phyloP scores from a whole-genome alignment of 768 basidiomycete species.

The Megacollybia marginata region DNA sequence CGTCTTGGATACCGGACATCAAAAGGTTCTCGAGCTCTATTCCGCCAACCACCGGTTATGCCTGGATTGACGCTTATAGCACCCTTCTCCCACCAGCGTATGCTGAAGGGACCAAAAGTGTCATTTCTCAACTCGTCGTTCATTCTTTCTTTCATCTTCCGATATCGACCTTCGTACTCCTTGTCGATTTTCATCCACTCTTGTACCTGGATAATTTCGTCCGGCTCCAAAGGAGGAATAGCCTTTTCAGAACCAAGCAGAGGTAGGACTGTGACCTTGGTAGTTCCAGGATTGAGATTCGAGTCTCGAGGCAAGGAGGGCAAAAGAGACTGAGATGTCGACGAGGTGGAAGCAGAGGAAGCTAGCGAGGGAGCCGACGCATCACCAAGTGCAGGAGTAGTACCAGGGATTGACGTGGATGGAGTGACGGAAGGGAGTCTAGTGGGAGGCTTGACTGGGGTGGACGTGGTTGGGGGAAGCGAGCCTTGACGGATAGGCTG shows the following conservation, averaged over 20 bases:
- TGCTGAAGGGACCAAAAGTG: slow-evolving; percentile 29
- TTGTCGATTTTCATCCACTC: slow-evolving; percentile 60
- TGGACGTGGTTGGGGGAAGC: background rate
- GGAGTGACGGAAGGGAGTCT: background rate
- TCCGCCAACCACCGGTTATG: slow-evolving; percentile 29
- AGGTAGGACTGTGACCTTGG: slow-evolving; percentile 56
- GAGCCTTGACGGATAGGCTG: background rate
- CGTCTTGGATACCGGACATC: slow-evolving; percentile 30
- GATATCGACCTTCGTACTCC: slow-evolving; percentile 43
- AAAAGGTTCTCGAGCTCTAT: slow-evolving; percentile 39
- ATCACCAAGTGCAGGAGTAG: background rate
- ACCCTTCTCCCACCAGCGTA: slow-evolving; percentile 64
- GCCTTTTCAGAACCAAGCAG: slow-evolving; percentile 40
- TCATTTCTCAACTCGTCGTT: slow-evolving; percentile 38
- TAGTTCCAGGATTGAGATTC: slow-evolving; percentile 47
- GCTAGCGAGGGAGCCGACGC: slow-evolving; percentile 3
- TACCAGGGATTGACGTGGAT: slow-evolving; percentile 1
- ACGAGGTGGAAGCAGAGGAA: slow-evolving; percentile 1
- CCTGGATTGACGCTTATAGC: slow-evolving; percentile 27
- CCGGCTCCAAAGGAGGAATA: slow-evolving; percentile 45
- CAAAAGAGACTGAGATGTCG: slow-evolving; percentile 18
- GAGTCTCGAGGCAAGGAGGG: slow-evolving; percentile 38
- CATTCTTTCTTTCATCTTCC: slow-evolving; percentile 46
- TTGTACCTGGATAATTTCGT: slow-evolving; percentile 47
- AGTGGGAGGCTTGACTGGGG: background rate